These are phyloP conservation scores for Aureobasidium lini DNA, from an alignment of 2,329 filamentous ascomycete genomes.

Conservation along the genomic window DNA sequence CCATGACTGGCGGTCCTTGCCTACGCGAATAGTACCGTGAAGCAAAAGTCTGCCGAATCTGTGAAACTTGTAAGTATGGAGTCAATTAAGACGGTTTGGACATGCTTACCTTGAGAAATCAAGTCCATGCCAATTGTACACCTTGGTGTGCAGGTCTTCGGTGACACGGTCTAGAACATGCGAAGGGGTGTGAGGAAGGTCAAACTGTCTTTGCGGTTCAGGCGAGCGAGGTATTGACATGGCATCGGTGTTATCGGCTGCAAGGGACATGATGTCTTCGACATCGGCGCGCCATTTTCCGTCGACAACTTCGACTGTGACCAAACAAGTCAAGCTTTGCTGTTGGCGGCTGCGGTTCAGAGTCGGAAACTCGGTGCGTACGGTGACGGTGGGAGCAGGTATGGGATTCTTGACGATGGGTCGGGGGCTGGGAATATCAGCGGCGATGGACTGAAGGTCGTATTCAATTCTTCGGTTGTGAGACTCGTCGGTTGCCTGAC, in stretches of 20 bases:
- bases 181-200: conserved; percentile 34
- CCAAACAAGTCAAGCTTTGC: conserved; percentile 85
- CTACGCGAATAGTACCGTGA: conserved; percentile 83
- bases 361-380: conserved; percentile 94
- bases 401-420: conserved; percentile 72
- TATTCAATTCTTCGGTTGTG: conserved; percentile 84
- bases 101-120: conserved; percentile 66
- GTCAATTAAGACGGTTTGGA: conserved; percentile 18
- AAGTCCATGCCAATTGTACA: conserved; percentile 97
- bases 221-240: conserved; percentile 12
- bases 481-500: conserved; percentile 62
- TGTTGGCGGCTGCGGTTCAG: conserved; percentile 86
- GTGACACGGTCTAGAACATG: conserved; percentile 78
- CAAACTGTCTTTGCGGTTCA: not conserved
- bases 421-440: conserved; percentile 67
- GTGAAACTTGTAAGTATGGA: not conserved
- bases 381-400: conserved; percentile 81
- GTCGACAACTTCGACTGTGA: conserved; percentile 90
- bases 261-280: conserved; percentile 61
- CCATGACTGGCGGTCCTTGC: conserved; percentile 94
- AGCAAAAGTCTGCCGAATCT: conserved; percentile 88
- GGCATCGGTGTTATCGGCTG: conserved; percentile 19
- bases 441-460: conserved; percentile 93
- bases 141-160: conserved; percentile 73
- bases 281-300: conserved; percentile 83